phyloP scores from a whole-genome alignment of 2,329 filamentous ascomycete genomes.

The Capronia coronata region DNA sequence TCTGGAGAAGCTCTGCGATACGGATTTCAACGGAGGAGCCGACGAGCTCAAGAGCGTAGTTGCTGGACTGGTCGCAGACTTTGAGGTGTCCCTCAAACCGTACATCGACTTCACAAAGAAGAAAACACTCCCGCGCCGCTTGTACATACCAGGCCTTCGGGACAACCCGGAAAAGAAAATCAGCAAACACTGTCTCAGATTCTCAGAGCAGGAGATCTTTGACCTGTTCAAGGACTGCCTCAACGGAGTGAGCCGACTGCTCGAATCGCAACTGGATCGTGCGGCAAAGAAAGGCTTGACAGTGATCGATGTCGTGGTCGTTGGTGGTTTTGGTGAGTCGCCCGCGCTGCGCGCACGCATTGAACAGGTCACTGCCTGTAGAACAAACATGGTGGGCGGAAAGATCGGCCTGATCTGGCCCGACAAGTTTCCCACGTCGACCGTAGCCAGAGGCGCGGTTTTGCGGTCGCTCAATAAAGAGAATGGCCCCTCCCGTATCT shows the following conservation, averaged over 20 bases:
- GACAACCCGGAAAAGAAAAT: no score
- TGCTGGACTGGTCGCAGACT: no score
- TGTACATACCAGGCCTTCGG: no score
- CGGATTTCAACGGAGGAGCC: no score
- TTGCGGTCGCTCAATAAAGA: conserved; percentile 31
- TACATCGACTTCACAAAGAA: no score
- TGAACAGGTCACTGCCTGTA: conserved; percentile 24
- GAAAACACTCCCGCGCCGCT: no score
- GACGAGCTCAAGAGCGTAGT: no score
- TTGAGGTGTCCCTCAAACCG: no score
- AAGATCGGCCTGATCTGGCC: no score
- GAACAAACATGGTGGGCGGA: conserved; percentile 7
- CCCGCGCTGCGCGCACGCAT: conserved; percentile 27
- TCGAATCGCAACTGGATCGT: conserved; percentile 26
- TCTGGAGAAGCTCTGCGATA: no score
- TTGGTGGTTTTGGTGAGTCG: conserved; percentile 33
- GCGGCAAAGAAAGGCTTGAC: conserved; percentile 20
- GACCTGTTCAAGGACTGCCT: conserved; percentile 30
- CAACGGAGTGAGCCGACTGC: conserved; percentile 26
- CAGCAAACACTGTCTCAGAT: no score
- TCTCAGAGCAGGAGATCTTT: conserved; percentile 14
- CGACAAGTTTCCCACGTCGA: no score
- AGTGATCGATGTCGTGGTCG: conserved; percentile 32
- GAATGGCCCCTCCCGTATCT: conserved; percentile 28
- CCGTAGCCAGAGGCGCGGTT: conserved; percentile 32